Base-by-base conservation (phyloP, 2,329 filamentous ascomycete genomes). In the Aspergillus awamori region DNA sequence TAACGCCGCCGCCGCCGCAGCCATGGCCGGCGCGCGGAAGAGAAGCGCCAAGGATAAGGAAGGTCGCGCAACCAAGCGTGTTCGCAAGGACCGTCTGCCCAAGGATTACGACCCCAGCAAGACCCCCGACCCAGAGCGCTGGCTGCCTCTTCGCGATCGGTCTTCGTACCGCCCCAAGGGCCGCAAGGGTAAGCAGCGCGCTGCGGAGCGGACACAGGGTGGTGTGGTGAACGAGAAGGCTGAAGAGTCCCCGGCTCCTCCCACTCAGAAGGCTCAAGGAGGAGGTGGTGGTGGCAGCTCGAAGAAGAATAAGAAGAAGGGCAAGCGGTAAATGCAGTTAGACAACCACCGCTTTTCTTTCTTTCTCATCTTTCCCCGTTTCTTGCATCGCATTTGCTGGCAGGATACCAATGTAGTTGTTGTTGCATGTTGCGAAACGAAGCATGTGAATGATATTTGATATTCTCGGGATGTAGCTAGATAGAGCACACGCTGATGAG, bases 161-260 rank as follows among this genome's bases (percentile, higher is more conserved):
- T 95, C 91, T 69, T 91, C 87, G 43, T 99, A 97, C 78, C 83
- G 90, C 52, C 93, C 93, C 7, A 97, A 95, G 81, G 93, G 93
- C 5, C 93, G 90, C 81, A 96, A 97, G 83, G 91, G 92, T 58
- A 94, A 92, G 83, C 89, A 93, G 84, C 90, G 89, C 79, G 88
- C 87, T 4, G 82, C 84, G 63, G 90, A 92, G 67, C 81, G 89
- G 43, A 97, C 92, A 8, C 95, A 98, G 76, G 95, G 95, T 63
- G 94, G 93, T 53, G 80, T 89, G 11, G 90, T 92, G 22, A 88
- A 84, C 69, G 91, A 93, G 65, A 89, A 90, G 54, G 74, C 87
- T 84, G 82, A 89, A 81, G 60, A 80, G 87, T 66, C 72, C 26
- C 10, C 47, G 1, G 55, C 75, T 59, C 39, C 76, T 22, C 60